Conservation (phyloP, 371 early-diverging fungal genomes). For the Actinomucor elegans region DNA sequence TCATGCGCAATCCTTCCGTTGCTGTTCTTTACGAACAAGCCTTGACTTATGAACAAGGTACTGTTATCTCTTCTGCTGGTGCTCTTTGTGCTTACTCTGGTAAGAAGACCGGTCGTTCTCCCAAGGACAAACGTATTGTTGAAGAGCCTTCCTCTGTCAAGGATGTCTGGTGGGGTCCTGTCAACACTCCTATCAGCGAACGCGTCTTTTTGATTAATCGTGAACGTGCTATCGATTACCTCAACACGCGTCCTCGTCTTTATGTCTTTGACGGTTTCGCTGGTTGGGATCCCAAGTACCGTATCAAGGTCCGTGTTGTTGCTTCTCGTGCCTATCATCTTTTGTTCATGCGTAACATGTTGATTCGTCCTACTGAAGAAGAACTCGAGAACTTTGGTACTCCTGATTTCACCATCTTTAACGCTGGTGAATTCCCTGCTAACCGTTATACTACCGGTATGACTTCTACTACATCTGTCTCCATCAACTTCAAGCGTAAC, state of each 20-base stretch:
- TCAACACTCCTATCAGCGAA: conserved; percentile 89
- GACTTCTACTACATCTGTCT: conserved; percentile 92
- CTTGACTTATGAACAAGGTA: conserved; percentile 83
- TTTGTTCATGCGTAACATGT: conserved; percentile 98
- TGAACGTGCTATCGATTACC: conserved; percentile 94
- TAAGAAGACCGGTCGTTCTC: conserved; percentile 87
- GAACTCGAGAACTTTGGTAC: conserved; percentile 92
- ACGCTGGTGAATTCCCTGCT: conserved; percentile 97
- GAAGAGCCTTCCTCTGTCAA: conserved; percentile 78
- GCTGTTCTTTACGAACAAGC: conserved; percentile 95
- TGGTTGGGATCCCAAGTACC: conserved; percentile 96
- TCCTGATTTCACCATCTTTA: conserved; percentile 97
- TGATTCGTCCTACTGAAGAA: conserved; percentile 92
- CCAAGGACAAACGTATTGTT: conserved; percentile 96
- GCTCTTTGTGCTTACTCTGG: conserved; percentile 93
- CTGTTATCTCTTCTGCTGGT: conserved; percentile 88
- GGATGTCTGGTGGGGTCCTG: conserved; percentile 97
- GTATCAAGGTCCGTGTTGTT: conserved; percentile 94
- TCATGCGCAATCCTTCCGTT: conserved; percentile 73
- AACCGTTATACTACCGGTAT: conserved; percentile 96
- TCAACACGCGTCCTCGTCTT: conserved; percentile 91
- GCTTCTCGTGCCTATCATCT: conserved; percentile 96
- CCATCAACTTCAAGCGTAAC: conserved; percentile 84
- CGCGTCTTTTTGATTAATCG: conserved; percentile 93
- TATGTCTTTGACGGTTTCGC: conserved; percentile 96